phyloP scores from a whole-genome alignment of 179 eudicot species.

The Silene vulgaris region DNA sequence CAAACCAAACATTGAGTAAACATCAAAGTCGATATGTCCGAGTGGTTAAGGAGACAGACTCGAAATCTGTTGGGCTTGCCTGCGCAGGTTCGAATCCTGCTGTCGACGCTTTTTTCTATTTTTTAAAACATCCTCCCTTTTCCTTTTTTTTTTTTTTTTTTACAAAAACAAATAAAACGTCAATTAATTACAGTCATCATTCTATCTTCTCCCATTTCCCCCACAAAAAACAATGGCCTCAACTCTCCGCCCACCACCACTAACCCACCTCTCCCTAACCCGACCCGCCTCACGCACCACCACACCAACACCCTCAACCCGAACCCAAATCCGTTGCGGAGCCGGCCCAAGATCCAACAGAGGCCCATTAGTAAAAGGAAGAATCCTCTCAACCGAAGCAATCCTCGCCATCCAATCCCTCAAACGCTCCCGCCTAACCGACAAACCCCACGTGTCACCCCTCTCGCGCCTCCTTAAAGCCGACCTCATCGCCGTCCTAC shows the following conservation, averaged over 20 bases:
- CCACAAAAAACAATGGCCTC: conserved; percentile 12
- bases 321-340: conserved; percentile 42
- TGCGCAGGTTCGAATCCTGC: no score
- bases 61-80: conserved; percentile 97
- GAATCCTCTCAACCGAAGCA: conserved; percentile 69
- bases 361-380: conserved; percentile 68
- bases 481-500: conserved; percentile 71
- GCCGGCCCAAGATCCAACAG: conserved; percentile 60
- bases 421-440: conserved; percentile 48
- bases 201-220: not conserved
- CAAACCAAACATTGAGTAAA: not conserved
- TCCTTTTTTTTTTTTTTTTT: no score
- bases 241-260: conserved; percentile 28
- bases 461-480: conserved; percentile 66
- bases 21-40: conserved; percentile 41
- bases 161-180: no score
- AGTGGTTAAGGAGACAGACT: conserved; percentile 77
- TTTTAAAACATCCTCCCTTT: no score
- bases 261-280: conserved; percentile 21
- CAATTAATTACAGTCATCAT: no score
- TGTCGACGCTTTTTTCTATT: no score
- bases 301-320: conserved; percentile 6
- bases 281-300: conserved; percentile 14
- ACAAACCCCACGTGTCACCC: conserved; percentile 24
- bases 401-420: conserved; percentile 84